Base-by-base conservation (phyloP, 2,329 filamentous ascomycete species). In the Trichoderma semiorbis region DNA sequence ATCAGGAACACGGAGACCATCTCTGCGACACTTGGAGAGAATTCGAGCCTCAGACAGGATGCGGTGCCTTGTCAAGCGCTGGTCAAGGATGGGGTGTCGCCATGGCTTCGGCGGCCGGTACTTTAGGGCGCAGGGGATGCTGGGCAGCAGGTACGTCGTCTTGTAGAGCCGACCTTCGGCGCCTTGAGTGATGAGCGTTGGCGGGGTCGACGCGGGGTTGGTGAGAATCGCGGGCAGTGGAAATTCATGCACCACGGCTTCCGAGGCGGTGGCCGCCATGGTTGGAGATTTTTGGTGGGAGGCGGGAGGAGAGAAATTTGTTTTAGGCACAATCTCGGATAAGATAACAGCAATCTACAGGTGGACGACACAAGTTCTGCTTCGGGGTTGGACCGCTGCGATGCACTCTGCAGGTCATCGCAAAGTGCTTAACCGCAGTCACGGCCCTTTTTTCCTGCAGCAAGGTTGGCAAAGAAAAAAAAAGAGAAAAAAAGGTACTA, bases 161-260 rank as follows among this genome's bases (percentile, higher is more conserved):
- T 90, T 91, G 89, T 97, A 98, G 79, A 99, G 89, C 75, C 95
- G 93, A 73, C 93, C 95, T 88, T 99, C 96, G 79, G 96, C 96
- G 83, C 96, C 96, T 86, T 98, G 96, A 71, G 93, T 91, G 76
- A 98, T 89, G 78, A 97, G 92, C 63, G 80, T 81, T 74, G 93
- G 90, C 63, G 88, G 82, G 76, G 85, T 81, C 50, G 89, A 84
- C 73, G 87, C 84, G 79, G 88, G 87, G 83, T 89, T 84, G 72
- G 86, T 85, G 81, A 94, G 91, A 75, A 91, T 87, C 39, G 85
- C 81, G 47, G 91, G 91, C 74, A 93, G 90, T 75, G 85, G 82
- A 76, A 85, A 85, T 28, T 74, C 68, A 66, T 77, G 74, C 28
- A 64, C 34, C 21, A 73, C 61, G 18, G 71, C 60, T 21, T 69